phyloP scores from a whole-genome alignment of 768 basidiomycete genomes.

The Krasilnikovozyma curviuscula region DNA sequence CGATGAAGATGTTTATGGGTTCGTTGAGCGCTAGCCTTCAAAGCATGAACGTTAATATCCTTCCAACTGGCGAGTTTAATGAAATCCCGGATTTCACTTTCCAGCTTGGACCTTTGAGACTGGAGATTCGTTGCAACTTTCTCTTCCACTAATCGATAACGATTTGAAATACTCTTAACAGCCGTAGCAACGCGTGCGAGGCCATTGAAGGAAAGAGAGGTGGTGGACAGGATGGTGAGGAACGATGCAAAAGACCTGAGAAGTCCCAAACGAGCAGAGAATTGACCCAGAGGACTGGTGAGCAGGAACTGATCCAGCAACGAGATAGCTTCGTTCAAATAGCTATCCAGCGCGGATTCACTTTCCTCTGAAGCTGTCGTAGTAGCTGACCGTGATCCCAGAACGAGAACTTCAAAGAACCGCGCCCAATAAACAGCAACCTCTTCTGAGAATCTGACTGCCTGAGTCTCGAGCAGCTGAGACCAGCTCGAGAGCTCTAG shows the following conservation, averaged over 20 bases:
- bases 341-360: conserved; percentile 26
- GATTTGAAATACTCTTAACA: conserved; percentile 40
- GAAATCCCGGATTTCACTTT: conserved; percentile 62
- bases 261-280: conserved; percentile 43
- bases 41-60: conserved; percentile 82
- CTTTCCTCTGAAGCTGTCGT: conserved; percentile 17
- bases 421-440: conserved; percentile 65
- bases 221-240: conserved; percentile 27
- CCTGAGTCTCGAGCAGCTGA: conserved; percentile 52
- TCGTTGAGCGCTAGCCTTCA: conserved; percentile 72
- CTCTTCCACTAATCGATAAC: conserved; percentile 44
- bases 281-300: conserved; percentile 67
- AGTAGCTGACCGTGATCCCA: conserved; percentile 33
- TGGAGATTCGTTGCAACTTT: conserved; percentile 35
- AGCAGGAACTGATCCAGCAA: conserved; percentile 64
- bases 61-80: conserved; percentile 97
- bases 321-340: conserved; percentile 48
- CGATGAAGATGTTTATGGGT: conserved; percentile 86
- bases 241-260: conserved; percentile 48
- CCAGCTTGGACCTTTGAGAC: conserved; percentile 41
- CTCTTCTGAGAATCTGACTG: conserved; percentile 29
- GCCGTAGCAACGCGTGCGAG: conserved; percentile 40
- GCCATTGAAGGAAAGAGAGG: conserved; percentile 15
- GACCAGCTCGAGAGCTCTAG: conserved; percentile 80
- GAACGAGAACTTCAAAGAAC: conserved; percentile 57